Base-by-base conservation (phyloP, 2,329 filamentous ascomycete genomes). In the Fusarium praegraminearum region DNA sequence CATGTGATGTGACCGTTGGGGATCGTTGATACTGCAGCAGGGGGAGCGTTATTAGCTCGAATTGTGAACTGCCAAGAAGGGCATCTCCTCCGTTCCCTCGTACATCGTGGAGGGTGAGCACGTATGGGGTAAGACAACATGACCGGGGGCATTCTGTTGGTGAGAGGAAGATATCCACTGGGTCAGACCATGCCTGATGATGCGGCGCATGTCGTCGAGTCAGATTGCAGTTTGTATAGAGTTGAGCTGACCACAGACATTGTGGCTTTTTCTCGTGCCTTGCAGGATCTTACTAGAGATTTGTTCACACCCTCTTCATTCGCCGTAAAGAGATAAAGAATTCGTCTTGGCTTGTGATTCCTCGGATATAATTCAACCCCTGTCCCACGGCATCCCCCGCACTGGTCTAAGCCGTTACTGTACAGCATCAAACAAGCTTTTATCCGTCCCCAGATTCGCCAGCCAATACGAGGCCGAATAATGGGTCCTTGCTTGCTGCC, bases 341-440 rank as follows among this genome's bases (percentile, higher is more conserved):
- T 12, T 24, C 35, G 13, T 47, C 62, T 69, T 67, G 57, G 67
- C 67, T 70, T 68, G 67, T 70, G 67, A 70, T 66, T 38, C 68
- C 68, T 70, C 68, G 68, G 68, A 56, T 41, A 69, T 56, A 55
- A 52, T 28, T 5, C 46, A 43, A 41, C 49, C 68, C 68, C 55
- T 69, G 66, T 62, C 52, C 8, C 30, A 30, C 32, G 3, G 5
- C 28, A 24, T 18, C 24, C 67, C 64, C 67, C 58, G 60, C 68
- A 70, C 54, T 41, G n/a, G 45, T 47, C 56, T 49, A 47, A 47
- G 9, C 51, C 56, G 16, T 26, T 55, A 41, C 43, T 16, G 28
- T 20, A 32, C n/a, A 9, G n/a, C 7, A 41, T n/a, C 30, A 49
- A 56, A 65, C 55, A 71, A 70, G 68, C 64, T 68, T 71, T 60